Conservation (phyloP, 2,329 filamentous ascomycete species). For the Hirsutella thompsonii region DNA sequence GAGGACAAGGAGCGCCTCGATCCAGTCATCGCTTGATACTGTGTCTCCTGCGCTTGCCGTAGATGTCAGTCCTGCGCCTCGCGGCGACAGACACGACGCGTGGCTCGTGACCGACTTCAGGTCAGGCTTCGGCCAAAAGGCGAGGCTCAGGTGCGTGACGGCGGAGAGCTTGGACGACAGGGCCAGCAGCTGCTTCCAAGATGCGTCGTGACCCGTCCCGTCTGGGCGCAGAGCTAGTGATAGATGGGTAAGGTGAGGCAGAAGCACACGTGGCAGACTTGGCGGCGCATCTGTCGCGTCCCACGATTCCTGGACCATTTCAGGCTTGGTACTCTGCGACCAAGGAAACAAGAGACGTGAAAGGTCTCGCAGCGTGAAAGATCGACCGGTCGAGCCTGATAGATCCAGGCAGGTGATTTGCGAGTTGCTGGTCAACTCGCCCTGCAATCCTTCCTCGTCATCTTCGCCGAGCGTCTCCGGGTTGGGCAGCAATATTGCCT, state of each 20-base stretch:
- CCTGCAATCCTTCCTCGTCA: constrained; percentile 4
- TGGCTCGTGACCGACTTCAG: constrained; percentile 41
- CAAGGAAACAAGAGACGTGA: constrained; percentile 35
- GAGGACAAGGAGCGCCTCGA: constrained; percentile 42
- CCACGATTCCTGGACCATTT: constrained; percentile 38
- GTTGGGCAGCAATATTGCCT: constrained; percentile 27
- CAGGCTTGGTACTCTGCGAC: constrained; percentile 6
- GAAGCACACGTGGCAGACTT: constrained; percentile 22
- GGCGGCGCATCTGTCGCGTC: constrained; percentile 25
- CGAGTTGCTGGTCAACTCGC: constrained; percentile 5
- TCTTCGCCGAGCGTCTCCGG: constrained; percentile 13
- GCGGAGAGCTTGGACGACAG: constrained; percentile 38
- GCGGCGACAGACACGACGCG: constrained; percentile 16
- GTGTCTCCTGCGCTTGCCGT: too few species aligned
- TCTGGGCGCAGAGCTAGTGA: constrained; percentile 38
- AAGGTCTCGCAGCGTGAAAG: constrained; percentile 38
- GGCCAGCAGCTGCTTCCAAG: constrained; percentile 45
- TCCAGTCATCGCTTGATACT: constrained; percentile 38
- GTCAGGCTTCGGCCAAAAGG: constrained; percentile 48
- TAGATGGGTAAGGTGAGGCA: constrained; percentile 47
- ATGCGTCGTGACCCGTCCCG: constrained; percentile 19
- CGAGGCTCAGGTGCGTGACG: constrained; percentile 48
- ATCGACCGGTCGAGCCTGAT: constrained; percentile 35
- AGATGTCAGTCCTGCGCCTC: too few species aligned
- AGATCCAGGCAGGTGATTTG: constrained; percentile 41